Evolutionary conservation across 2,329 filamentous ascomycete genomes (phyloP).

Genomic region (Ophioceras dolichostomum): DNA sequence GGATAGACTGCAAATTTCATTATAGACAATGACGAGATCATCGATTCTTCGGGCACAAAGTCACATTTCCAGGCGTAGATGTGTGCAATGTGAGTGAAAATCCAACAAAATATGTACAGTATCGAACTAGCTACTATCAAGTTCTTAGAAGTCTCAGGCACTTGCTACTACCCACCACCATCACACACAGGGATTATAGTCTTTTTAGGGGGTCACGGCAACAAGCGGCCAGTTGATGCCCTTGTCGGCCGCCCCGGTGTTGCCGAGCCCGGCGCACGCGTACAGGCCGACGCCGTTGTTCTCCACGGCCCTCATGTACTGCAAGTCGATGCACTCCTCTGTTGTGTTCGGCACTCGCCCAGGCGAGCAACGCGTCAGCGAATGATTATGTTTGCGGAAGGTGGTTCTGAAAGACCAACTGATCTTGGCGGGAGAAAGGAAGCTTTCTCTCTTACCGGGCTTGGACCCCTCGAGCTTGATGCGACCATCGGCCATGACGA

Average conservation of each 20-base stretch:
- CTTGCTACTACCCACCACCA: too few species aligned
- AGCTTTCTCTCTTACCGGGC: conserved; percentile 20
- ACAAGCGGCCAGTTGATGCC: conserved; percentile 26
- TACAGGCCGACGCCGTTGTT: conserved; percentile 28
- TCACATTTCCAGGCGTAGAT: too few species aligned
- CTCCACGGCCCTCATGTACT: conserved; percentile 25
- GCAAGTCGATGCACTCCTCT: conserved; percentile 27
- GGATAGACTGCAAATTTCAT: too few species aligned
- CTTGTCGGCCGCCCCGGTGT: conserved; percentile 24
- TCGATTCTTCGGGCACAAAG: too few species aligned
- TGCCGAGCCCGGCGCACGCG: conserved; percentile 23
- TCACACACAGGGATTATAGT: too few species aligned
- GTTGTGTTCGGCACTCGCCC: not conserved
- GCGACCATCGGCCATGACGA: conserved; percentile 23
- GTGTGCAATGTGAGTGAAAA: too few species aligned
- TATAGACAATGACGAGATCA: too few species aligned
- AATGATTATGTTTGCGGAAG: too few species aligned
- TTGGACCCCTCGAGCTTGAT: conserved; percentile 22
- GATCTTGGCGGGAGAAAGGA: not conserved
- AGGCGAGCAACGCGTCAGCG: not conserved
- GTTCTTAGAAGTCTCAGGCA: too few species aligned
- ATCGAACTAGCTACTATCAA: too few species aligned
- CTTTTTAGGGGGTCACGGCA: not conserved
- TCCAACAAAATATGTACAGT: too few species aligned
- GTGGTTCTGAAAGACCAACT: not conserved